phyloP scores from a whole-genome alignment of 139 green algal species.

The Coccomyxa sp. region DNA sequence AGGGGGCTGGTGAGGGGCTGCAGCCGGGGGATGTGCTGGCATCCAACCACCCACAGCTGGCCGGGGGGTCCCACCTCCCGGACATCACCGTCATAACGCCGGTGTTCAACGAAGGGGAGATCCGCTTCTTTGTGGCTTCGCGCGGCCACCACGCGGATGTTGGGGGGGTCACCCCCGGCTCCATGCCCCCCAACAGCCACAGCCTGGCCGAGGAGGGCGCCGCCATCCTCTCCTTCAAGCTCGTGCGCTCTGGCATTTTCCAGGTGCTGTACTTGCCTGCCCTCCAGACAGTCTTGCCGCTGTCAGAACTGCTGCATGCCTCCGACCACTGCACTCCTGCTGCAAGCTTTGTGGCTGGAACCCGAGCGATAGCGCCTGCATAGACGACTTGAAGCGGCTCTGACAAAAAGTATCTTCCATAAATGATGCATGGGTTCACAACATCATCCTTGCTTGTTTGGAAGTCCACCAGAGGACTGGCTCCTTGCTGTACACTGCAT shows the following conservation, averaged over 20 bases:
- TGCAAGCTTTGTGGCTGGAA: too few species aligned
- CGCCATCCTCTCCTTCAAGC: conserved; percentile 90
- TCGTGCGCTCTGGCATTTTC: conserved; percentile 69
- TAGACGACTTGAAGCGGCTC: too few species aligned
- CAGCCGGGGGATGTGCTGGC: conserved; percentile 87
- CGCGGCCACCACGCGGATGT: conserved; percentile 85
- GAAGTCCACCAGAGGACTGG: too few species aligned
- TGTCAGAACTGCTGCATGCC: too few species aligned
- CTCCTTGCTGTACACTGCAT: too few species aligned
- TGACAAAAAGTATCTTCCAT: too few species aligned
- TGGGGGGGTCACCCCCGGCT: conserved; percentile 88
- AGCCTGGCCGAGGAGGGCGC: conserved; percentile 87
- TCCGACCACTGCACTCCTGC: too few species aligned
- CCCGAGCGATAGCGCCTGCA: too few species aligned
- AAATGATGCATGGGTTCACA: too few species aligned
- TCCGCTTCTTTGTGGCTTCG: conserved; percentile 95
- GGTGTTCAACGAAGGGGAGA: conserved; percentile 63
- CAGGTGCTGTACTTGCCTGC: conserved; percentile 44
- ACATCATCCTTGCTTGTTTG: too few species aligned
- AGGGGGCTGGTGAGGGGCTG: conserved; percentile 25
- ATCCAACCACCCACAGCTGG: conserved; percentile 90
- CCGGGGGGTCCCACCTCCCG: conserved; percentile 91
- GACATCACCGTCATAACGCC: conserved; percentile 99
- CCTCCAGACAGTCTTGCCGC: not conserved
- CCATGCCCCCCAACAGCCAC: conserved; percentile 87